Evolutionary conservation across 2,329 filamentous ascomycete species (phyloP).

Genomic region (Colletotrichum eleusines): DNA sequence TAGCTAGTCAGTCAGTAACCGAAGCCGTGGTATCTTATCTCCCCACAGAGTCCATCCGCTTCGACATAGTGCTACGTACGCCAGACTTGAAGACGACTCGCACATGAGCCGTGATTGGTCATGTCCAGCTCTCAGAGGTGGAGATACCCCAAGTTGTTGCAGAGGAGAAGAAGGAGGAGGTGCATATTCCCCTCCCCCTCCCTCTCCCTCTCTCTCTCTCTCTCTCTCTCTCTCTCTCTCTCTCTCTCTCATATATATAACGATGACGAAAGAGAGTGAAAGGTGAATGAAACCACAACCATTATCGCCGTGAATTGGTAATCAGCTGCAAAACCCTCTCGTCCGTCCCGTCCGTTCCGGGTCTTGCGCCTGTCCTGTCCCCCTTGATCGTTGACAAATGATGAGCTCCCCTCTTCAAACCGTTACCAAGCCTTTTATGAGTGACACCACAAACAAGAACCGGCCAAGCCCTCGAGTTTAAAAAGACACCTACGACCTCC

Average conservation of each 20-base stretch:
- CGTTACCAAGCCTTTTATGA: too few species aligned
- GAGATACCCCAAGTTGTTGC: constrained; percentile 10
- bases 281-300: too few species aligned
- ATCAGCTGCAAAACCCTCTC: neutral
- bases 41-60: neutral
- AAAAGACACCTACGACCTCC: neutral
- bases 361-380: too few species aligned
- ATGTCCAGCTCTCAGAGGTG: too few species aligned
- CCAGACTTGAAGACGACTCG: constrained; percentile 12
- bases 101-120: constrained; percentile 9
- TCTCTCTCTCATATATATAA: too few species aligned
- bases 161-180: too few species aligned
- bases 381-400: constrained; percentile 4
- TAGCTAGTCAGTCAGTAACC: neutral
- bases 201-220: too few species aligned
- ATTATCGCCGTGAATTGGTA: constrained; percentile 14
- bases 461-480: neutral
- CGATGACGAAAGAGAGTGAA: too few species aligned
- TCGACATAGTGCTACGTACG: neutral
- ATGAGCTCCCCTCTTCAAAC: neutral
- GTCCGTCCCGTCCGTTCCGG: neutral
- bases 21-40: neutral
- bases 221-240: too few species aligned
- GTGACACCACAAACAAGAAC: neutral
- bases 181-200: too few species aligned